phyloP scores from a whole-genome alignment of 805 yeast species.

The Debaryomyces tyrocola region DNA sequence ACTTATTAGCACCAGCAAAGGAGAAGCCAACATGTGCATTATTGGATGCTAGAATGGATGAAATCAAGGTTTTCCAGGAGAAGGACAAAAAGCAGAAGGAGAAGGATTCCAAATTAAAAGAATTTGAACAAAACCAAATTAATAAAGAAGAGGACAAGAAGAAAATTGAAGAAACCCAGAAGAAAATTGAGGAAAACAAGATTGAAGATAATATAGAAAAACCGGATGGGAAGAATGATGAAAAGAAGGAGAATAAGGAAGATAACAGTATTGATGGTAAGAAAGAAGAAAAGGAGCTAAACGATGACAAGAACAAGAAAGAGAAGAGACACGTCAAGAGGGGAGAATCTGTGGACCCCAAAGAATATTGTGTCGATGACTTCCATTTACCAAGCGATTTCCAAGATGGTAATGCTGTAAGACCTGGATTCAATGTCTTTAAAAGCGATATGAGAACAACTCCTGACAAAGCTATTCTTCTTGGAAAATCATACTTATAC shows the following conservation, averaged over 20 bases:
- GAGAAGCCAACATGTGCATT: slow-evolving; percentile 41
- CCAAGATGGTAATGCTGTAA: slow-evolving; percentile 19
- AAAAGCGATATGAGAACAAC: slow-evolving; percentile 29
- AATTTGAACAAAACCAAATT: slow-evolving; percentile 4
- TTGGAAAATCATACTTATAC: slow-evolving; percentile 40
- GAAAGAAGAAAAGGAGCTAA: neutral
- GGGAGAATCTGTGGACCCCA: slow-evolving; percentile 6
- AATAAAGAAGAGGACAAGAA: slow-evolving; percentile 8
- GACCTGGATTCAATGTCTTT: slow-evolving; percentile 41
- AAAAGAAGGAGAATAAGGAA: neutral
- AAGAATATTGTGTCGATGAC: slow-evolving; percentile 20
- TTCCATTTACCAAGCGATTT: slow-evolving; percentile 12
- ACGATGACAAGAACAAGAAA: neutral
- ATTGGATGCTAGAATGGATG: slow-evolving; percentile 34
- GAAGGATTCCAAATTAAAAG: slow-evolving; percentile 6
- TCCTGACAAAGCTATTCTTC: slow-evolving; percentile 9
- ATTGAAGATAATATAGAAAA: slow-evolving; percentile 5
- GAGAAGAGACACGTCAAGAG: slow-evolving; percentile 5
- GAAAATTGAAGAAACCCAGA: slow-evolving; percentile 7
- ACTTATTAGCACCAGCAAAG: slow-evolving; percentile 21
- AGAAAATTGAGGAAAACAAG: slow-evolving; percentile 8
- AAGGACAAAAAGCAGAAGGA: slow-evolving; percentile 8
- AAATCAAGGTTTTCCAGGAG: slow-evolving; percentile 8
- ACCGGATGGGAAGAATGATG: neutral
- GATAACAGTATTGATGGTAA: neutral